Evolutionary conservation across 1,139 yeast species (phyloP), one percentile per base, ranked within the genome.

Genomic region (Saccharomyces hybrid): DNA sequence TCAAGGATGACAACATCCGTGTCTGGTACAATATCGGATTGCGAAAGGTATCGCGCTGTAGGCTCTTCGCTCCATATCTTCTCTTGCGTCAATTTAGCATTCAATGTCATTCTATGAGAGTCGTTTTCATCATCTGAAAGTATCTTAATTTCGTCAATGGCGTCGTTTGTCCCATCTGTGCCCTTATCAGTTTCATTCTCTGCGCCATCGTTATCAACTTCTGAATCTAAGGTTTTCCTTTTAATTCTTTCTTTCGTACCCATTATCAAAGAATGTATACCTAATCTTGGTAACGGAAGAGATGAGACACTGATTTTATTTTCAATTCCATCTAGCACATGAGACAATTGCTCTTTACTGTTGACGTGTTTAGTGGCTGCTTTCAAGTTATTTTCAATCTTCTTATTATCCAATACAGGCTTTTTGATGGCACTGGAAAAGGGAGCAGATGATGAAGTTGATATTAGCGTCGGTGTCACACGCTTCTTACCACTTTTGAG

Each of bases 401-500:
- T 21, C 8, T 50, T 27, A 9, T 19, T 21, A 19, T 21, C 34
- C 5, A 12, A 27, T 4, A 26, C 11, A 9, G 14, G 51, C 42
- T 52, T 52, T 8, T 55, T 57, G 47, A 54, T 49, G 50, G 26
- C 42, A 19, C n/a, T 51, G 21, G 21, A 49, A 46, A 42, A 21
- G 27, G 50, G 24, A 29, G 57, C 16, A 1, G 49, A 31, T 8
- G 48, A 9, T 19, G 53, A 49, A 1, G 80, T 69, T 0, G 91
- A 80, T 1, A 91, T 78, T n/a, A 91, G 73, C 54, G 84, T 77
- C 0, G 99, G 98, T 0, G 96, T 82, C 1, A 93, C 93, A 59
- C 97, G 75, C 63, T 90, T 90, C 65, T 84, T 86, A 12, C 98
- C 98, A 48, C 86, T 71, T 42, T 63, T 67, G 3, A 66, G 57